phyloP scores from a whole-genome alignment of 2,329 filamentous ascomycete genomes.

The Microsporum ferrugineum region DNA sequence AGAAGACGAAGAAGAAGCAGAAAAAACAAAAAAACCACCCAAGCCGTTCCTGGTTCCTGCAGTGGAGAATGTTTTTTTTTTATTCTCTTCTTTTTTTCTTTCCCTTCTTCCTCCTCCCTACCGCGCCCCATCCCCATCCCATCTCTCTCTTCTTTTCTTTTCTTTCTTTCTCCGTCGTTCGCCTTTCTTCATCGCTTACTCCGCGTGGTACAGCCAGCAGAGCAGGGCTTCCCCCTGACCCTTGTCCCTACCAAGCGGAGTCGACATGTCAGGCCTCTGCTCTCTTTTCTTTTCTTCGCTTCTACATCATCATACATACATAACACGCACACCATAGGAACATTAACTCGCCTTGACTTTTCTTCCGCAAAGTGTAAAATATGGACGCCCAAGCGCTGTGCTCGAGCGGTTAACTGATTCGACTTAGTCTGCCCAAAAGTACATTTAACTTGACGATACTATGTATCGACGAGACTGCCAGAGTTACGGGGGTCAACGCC shows the following conservation, averaged over 20 bases:
- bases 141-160: not conserved
- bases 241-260: not conserved
- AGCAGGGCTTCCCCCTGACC: not conserved
- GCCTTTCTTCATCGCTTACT: not conserved
- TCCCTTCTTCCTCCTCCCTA: not conserved
- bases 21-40: not conserved
- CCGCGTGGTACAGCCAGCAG: not conserved
- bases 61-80: not conserved
- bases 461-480: not conserved
- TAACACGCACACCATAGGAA: not conserved
- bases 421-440: not conserved
- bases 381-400: not conserved
- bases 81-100: not conserved
- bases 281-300: not conserved
- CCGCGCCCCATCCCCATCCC: not conserved
- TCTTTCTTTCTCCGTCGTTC: not conserved
- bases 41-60: conserved; percentile 1
- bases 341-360: not conserved
- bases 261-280: not conserved
- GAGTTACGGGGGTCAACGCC: not conserved
- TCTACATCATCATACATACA: too few relatives aligned
- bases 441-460: too few relatives aligned
- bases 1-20: too few relatives aligned
- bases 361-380: not conserved
- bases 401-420: not conserved